Base-by-base conservation (phyloP, 768 basidiomycete genomes). In the Podaxis pistillaris region DNA sequence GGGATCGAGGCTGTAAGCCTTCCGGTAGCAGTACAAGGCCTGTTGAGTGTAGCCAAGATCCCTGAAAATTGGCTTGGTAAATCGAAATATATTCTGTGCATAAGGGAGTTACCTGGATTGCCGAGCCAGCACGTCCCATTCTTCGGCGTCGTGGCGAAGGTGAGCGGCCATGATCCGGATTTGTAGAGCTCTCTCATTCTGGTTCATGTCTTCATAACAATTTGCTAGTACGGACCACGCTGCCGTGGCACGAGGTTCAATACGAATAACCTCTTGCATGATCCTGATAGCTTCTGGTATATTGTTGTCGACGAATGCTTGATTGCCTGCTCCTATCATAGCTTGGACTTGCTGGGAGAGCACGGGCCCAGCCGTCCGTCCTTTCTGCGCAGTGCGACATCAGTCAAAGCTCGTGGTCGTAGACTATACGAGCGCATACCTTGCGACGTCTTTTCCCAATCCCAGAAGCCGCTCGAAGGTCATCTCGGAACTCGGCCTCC, bases 231-330 rank as follows among this genome's bases (percentile, higher is more conserved):
- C 92, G 7, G 87, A 85, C 96, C 96, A 99, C 1, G 94, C 91
- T 1, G 85, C 76, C 0, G 83, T 79, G 1, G 94, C 90, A 17
- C 91, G 85, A 1, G 96, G 94, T 71, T 99, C 96, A 60, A 95
- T 93, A 8, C 93, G 86, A 58, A 99, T 94, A 66, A 97, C 92
- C 70, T 98, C 94, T 70, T 90, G 88, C 85, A 95, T 91, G 26
- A 89, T 82, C 19, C 86, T 83, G 38, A 94, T 86, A 0, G 94
- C 89, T 66, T 89, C 82, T 2, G 79, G 74, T 8, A 87, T 75
- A 60, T 93, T 75, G 63, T 78, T 84, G 68, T 89, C 85, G 55
- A 96, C 85, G 72, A 93, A 97, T 2, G 90, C 90, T 68, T 91
- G 86, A 70, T 95, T 96, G 22, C 92, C 96, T 59, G 90, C 86